These are phyloP conservation scores for Protomyces inundatus DNA, from an alignment of 1,139 yeast species.

Conservation along the genomic window DNA sequence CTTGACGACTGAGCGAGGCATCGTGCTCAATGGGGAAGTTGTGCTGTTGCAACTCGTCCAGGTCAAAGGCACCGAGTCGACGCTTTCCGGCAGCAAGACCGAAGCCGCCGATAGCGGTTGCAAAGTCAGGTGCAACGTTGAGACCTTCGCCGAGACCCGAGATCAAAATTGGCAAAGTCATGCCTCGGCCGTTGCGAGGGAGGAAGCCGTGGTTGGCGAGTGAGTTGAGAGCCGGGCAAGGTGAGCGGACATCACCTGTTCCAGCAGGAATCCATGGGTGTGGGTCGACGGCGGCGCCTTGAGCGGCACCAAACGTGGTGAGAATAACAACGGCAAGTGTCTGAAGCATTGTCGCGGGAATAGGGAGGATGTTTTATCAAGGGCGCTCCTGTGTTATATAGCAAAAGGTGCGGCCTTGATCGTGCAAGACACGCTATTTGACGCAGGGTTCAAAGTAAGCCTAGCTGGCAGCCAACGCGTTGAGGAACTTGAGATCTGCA, in stretches of 20 bases:
- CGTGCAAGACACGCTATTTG: no score
- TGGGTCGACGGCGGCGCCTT: constrained; percentile 16
- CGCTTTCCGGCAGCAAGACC: constrained; percentile 1
- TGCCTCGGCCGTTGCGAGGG: constrained; percentile 8
- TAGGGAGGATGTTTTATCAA: background rate
- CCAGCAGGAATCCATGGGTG: constrained; percentile 22
- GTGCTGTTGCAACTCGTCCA: constrained; percentile 16
- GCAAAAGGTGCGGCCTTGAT: background rate
- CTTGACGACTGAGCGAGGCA: constrained; percentile 5
- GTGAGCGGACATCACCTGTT: constrained; percentile 16
- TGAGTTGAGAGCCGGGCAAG: constrained; percentile 17
- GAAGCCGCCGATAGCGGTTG: constrained; percentile 8
- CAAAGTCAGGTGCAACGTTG: constrained; percentile 18
- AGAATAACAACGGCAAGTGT: background rate
- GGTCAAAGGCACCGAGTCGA: constrained; percentile 13
- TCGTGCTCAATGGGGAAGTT: constrained; percentile 17
- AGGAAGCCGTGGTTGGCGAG: constrained; percentile 21
- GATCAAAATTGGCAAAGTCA: constrained; percentile 2
- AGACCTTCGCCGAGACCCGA: constrained; percentile 6
- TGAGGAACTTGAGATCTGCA: no score
- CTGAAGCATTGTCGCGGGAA: background rate
- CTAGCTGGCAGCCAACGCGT: no score
- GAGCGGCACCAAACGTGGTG: background rate
- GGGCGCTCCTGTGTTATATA: background rate
- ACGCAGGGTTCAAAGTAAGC: no score